Evolutionary conservation across 179 eudicot genomes (phyloP), one percentile per base, ranked within the genome.

Genomic region (Dionaea muscipula): DNA sequence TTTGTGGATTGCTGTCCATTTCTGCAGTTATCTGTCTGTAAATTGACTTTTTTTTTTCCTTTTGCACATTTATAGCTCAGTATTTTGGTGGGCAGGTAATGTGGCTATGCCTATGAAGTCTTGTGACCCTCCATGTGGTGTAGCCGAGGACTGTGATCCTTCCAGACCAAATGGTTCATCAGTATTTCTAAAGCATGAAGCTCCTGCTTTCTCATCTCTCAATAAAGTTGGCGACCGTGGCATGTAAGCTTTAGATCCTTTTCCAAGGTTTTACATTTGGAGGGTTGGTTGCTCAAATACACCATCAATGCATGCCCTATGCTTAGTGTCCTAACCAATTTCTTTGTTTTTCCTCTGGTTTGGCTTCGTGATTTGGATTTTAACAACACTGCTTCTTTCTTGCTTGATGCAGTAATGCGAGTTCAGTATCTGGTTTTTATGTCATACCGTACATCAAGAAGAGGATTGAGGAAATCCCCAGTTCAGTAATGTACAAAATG

Each of bases 391-490:
- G 37, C 1, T 46, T 18, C 53, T 35, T 14, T 13, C 41, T 28
- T 47, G 12, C 66, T 21, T 55, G 20, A 33, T 78, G 66, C 82
- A 93, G 99, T 55, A 72, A 63, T 58, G 45, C 64, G 15, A 75
- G 74, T 51, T 55, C 59, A 26, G 65, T 56, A 49, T 53, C 70
- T 40, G 51, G 65, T 60, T 73, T 80, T 53, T 81, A 63, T 47
- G 64, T 88, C 62, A 93, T 84, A 56, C 94, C 95, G 15, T 72
- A 69, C 53, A 64, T 79, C 53, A 69, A 60, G 61, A 69, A 72
- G 53, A 70, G 67, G 63, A 43, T 83, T 55, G 64, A 60, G 55
- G 79, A 78, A 62, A 65, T 66, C 59, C 76, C 59, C 63, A 65
- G 66, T 59, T 62, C 50, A 36, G 59, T 73, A 37, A 57, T 56